Percentiles rank a stretch among this genome's conserved stretches.
Evolutionary conservation across 768 basidiomycete genomes (phyloP).

Genomic region (Exsudoporus frostii): DNA sequence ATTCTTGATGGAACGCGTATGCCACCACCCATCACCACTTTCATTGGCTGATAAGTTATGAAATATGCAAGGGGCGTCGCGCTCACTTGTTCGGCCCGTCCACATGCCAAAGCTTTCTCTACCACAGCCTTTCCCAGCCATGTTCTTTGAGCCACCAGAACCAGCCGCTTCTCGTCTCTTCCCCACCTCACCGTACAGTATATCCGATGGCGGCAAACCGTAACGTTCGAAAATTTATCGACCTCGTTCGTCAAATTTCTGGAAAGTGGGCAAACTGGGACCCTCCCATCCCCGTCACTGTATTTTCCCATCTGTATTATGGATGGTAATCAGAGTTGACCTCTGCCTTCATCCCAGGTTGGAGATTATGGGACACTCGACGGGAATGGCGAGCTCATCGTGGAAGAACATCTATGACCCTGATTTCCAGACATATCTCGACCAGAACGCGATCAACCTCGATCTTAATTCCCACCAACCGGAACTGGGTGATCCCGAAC

Average conservation of each 20-base stretch:
- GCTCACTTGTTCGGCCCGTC: not conserved
- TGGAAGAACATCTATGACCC: slow-evolving; percentile 28
- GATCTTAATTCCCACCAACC: slow-evolving; percentile 1
- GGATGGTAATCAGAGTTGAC: not conserved
- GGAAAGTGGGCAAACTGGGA: slow-evolving; percentile 35
- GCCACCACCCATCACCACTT: not conserved
- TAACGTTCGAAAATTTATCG: not conserved
- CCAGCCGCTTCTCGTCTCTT: not conserved
- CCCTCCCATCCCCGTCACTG: slow-evolving; percentile 27
- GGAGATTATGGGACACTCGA: slow-evolving; percentile 31
- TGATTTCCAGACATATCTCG: slow-evolving; percentile 2
- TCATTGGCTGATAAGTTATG: not conserved
- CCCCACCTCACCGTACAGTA: not conserved
- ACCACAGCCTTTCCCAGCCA: not conserved
- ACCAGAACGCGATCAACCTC: not conserved
- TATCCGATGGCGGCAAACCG: not conserved
- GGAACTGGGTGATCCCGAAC: slow-evolving; percentile 6
- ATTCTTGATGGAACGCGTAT: not conserved
- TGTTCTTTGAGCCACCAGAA: not conserved
- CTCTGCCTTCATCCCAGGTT: slow-evolving; percentile 13
- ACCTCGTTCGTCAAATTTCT: slow-evolving; percentile 16
- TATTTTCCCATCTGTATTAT: slow-evolving; percentile 2
- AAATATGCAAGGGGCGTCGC: not conserved
- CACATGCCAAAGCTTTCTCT: not conserved
- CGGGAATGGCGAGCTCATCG: slow-evolving; percentile 1